Base-by-base conservation (phyloP, 495 filamentous ascomycete genomes). In the Penicillium simplicissimum region DNA sequence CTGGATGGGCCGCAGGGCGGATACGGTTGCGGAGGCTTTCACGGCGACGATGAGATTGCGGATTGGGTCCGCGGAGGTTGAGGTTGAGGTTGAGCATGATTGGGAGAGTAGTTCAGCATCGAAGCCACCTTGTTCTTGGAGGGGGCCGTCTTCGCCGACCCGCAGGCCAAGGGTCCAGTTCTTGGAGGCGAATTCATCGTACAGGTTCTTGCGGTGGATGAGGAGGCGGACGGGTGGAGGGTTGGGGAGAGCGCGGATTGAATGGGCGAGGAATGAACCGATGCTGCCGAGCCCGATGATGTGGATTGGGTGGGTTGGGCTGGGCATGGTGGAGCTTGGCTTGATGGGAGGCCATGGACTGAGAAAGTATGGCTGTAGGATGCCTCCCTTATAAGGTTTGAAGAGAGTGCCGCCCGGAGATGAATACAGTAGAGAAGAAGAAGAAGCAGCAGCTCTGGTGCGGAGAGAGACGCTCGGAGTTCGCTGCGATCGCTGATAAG, bases 181-280 rank as follows among this genome's bases (percentile, higher is more conserved):
- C 2, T 59, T 63, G 0, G 63, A 59, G 0, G 59, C 52, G 42
- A 68, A 63, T 31, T 70, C 57, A 7, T 68, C 47, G 58, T 64
- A 67, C 9, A 71, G 59, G 28, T 19, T 57, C 58, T 61, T 58
- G 19, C 71, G 65, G 59, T 79, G 79, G 37, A 82, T 67, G 21
- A 84, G 67, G 17, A 85, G 72, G 9, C 79, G 80, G 33, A 84
- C 70, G 0, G 80, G 74, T n/a, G 82, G 83, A 34, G 79, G 79
- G 52, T 78, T 71, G 1, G 81, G 71, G 8, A 84, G 66, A 38
- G 74, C 74, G 4, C 75, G 75, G 15, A 85, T 64, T 7, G 77
- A 74, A 58, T 85, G 82, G 3, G 82, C 83, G 40, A 84, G 72
- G 23, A 86, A 79, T 4, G 71, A 74, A 1, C 82, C 83, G n/a